Evolutionary conservation across 768 basidiomycete species (phyloP).

Genomic region (Collybia sordida): DNA sequence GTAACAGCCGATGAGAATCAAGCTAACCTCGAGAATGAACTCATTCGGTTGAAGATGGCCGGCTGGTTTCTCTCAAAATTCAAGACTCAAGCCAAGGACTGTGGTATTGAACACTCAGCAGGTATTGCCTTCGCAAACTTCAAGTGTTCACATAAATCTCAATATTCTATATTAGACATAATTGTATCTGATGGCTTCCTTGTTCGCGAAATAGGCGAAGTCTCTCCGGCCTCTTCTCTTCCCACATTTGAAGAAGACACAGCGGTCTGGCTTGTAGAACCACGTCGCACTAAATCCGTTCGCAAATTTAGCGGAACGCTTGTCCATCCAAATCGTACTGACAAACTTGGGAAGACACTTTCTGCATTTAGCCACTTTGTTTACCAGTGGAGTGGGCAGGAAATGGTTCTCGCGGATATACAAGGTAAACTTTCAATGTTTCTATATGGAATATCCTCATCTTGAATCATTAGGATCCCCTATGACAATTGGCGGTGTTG

Average conservation of each 20-base stretch:
- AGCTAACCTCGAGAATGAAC: neutral
- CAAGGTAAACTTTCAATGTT: slow-evolving; percentile 8
- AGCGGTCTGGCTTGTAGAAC: slow-evolving; percentile 12
- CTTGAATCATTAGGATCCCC: neutral
- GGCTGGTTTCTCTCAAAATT: neutral
- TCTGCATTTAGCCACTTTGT: slow-evolving; percentile 11
- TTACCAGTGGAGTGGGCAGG: slow-evolving; percentile 8
- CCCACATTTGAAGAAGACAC: neutral
- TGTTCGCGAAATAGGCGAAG: neutral
- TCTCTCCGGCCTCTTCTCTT: neutral
- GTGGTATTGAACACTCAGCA: neutral
- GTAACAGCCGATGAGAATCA: neutral
- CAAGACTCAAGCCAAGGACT: neutral
- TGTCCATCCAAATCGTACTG: slow-evolving; percentile 5
- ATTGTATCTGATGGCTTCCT: neutral
- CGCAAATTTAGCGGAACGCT: slow-evolving; percentile 11
- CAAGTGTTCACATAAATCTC: neutral
- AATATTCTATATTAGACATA: neutral
- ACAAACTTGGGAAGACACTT: slow-evolving; percentile 9
- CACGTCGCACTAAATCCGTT: slow-evolving; percentile 9
- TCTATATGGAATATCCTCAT: neutral
- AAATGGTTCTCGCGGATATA: slow-evolving; percentile 13
- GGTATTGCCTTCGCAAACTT: neutral
- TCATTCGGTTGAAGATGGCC: neutral
- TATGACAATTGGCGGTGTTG: neutral